A percentile compares a stretch with the other conserved stretches of the same genome.
phyloP scores from a whole-genome alignment of 2,329 filamentous ascomycete species.

The Pseudodiploospora longispora region DNA sequence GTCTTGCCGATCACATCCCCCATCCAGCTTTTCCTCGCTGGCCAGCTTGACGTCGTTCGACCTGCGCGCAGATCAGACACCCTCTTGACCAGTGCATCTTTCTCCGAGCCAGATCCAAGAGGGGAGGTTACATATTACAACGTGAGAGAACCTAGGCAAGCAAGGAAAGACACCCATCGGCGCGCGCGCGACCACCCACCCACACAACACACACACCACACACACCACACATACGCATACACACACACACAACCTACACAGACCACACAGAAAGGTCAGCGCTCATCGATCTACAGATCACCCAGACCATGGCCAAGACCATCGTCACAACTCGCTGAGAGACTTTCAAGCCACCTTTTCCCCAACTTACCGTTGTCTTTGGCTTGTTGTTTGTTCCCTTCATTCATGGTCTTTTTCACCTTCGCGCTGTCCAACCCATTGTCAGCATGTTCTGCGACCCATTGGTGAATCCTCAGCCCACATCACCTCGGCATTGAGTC shows the following conservation, averaged over 20 bases:
- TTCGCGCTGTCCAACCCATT: too few species aligned
- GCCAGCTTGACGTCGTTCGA: background rate
- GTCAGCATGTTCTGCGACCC: too few species aligned
- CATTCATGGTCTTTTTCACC: too few species aligned
- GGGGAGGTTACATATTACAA: too few species aligned
- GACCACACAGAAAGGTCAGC: background rate
- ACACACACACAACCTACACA: too few species aligned
- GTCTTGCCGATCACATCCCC: conserved; percentile 6
- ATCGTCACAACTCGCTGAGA: background rate
- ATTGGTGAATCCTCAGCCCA: too few species aligned
- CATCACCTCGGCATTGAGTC: too few species aligned
- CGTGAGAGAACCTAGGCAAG: too few species aligned
- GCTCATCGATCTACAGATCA: background rate
- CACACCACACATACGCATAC: background rate
- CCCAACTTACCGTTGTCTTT: background rate
- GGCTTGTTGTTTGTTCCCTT: background rate
- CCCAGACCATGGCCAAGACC: background rate
- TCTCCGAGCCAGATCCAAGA: too few species aligned
- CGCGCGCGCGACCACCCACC: background rate
- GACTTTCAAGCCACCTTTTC: conserved; percentile 2
- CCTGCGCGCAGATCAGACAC: too few species aligned
- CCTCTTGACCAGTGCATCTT: too few species aligned
- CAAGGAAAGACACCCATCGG: too few species aligned
- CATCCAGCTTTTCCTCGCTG: background rate
- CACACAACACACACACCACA: background rate